These are phyloP conservation scores for Syzygium aromaticum DNA, from an alignment of 345 rosid genomes.

Conservation along the genomic window DNA sequence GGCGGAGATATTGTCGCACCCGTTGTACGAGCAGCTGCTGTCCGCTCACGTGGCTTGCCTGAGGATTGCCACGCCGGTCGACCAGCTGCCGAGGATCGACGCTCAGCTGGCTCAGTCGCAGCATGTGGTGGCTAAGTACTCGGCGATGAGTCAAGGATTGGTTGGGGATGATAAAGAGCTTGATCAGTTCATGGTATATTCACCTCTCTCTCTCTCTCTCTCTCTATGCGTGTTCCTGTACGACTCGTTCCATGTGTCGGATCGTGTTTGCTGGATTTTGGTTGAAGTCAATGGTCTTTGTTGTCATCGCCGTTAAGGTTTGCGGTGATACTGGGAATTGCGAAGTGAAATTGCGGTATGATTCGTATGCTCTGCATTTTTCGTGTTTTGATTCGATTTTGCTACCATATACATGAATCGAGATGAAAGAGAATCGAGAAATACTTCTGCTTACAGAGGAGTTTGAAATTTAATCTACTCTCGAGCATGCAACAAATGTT, in stretches of 20 bases:
- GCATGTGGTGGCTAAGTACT: conserved; percentile 83
- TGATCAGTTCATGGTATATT: conserved; percentile 91
- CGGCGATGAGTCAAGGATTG: conserved; percentile 53
- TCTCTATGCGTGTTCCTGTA: not conserved
- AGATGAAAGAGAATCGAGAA: not conserved
- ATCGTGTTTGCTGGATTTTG: not conserved
- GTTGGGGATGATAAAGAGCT: conserved; percentile 84
- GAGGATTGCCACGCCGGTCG: conserved; percentile 92
- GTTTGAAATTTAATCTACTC: not conserved
- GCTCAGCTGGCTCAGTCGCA: conserved; percentile 97
- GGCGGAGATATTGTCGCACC: conserved; percentile 84
- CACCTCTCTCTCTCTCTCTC: not conserved
- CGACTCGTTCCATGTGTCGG: not conserved
- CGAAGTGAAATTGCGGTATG: not conserved
- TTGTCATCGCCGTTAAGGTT: not conserved
- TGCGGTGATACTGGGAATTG: not conserved
- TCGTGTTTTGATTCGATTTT: not conserved
- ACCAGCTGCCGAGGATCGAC: conserved; percentile 91
- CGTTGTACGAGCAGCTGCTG: conserved; percentile 84
- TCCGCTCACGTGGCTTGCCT: conserved; percentile 88
- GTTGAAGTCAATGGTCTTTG: not conserved
- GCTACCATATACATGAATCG: not conserved
- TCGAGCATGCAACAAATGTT: not conserved
- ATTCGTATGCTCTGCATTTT: not conserved
- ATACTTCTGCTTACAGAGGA: not conserved